A percentile compares a stretch with the other conserved stretches of the same genome.
Conservation (phyloP, 345 rosid genomes). For the Citrus maxima region DNA sequence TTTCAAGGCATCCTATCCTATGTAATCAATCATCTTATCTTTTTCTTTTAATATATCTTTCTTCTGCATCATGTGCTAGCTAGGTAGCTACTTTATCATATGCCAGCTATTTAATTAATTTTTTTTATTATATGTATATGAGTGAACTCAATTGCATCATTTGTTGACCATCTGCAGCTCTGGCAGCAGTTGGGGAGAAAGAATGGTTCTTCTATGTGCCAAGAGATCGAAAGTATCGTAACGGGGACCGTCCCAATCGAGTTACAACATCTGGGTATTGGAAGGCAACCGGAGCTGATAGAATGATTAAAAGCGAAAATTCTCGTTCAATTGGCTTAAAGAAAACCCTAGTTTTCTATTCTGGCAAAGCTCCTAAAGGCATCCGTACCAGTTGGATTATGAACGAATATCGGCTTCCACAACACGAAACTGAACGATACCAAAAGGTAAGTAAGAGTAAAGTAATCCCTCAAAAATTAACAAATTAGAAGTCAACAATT, state of each 20-base stretch:
- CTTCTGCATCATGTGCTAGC: neutral
- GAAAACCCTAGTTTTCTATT: conserved; percentile 99
- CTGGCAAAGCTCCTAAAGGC: conserved; percentile 98
- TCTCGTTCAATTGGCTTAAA: conserved; percentile 81
- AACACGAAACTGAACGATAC: conserved; percentile 82
- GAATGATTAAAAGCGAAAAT: conserved; percentile 83
- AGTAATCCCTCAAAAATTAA: no score
- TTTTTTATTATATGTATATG: no score
- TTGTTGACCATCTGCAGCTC: conserved; percentile 34
- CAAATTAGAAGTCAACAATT: neutral
- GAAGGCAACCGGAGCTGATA: conserved; percentile 99
- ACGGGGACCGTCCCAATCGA: conserved; percentile 95
- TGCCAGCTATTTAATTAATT: no score
- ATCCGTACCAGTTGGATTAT: conserved; percentile 97
- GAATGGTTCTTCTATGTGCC: conserved; percentile 99
- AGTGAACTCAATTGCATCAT: neutral
- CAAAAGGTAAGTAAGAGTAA: conserved; percentile 58
- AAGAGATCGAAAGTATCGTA: conserved; percentile 87
- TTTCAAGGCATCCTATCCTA: conserved; percentile 2
- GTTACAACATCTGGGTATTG: conserved; percentile 97
- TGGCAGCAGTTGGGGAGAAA: conserved; percentile 98
- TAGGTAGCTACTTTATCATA: neutral
- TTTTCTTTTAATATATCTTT: neutral
- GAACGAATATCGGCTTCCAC: conserved; percentile 99
- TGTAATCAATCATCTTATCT: neutral